Percentiles rank a stretch among this genome's conserved stretches.
phyloP scores from a whole-genome alignment of 2,329 filamentous ascomycete genomes.

The Arthrobotrys entomopaga region DNA sequence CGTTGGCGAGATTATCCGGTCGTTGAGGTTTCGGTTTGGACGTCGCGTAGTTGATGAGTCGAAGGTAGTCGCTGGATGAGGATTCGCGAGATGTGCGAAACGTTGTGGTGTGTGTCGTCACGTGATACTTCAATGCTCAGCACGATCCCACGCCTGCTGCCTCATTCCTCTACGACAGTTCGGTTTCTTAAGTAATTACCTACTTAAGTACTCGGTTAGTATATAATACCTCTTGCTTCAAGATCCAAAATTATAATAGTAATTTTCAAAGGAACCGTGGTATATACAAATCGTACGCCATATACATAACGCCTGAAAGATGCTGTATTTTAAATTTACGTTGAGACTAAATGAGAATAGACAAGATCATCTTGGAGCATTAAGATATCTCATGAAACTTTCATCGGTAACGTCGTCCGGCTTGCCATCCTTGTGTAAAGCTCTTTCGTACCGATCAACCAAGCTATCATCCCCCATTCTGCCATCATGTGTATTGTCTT shows the following conservation, averaged over 20 bases:
- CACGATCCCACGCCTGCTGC: too few relatives aligned
- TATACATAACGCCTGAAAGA: constrained; percentile 34
- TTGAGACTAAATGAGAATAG: background rate
- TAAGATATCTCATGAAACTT: constrained; percentile 58
- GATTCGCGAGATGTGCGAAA: constrained; percentile 31
- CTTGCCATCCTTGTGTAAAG: constrained; percentile 53
- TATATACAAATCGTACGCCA: constrained; percentile 27
- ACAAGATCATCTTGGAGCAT: constrained; percentile 42
- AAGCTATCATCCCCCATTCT: constrained; percentile 55
- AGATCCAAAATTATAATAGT: background rate
- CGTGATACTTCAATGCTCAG: constrained; percentile 15
- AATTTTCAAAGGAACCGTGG: constrained; percentile 10
- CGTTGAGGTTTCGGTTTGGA: background rate
- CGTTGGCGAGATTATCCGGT: background rate
- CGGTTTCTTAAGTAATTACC: too few relatives aligned
- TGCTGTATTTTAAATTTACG: constrained; percentile 15
- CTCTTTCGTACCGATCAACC: constrained; percentile 57
- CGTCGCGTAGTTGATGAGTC: constrained; percentile 43
- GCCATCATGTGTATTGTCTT: constrained; percentile 39
- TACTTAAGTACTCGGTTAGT: too few relatives aligned
- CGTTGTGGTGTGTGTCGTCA: constrained; percentile 8
- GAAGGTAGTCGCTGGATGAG: constrained; percentile 7
- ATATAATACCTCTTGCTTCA: too few relatives aligned
- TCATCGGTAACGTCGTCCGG: constrained; percentile 54
- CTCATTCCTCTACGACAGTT: too few relatives aligned